phyloP scores from a whole-genome alignment of 202 grass and related monocot genomes.

The Eragrostis tef region DNA sequence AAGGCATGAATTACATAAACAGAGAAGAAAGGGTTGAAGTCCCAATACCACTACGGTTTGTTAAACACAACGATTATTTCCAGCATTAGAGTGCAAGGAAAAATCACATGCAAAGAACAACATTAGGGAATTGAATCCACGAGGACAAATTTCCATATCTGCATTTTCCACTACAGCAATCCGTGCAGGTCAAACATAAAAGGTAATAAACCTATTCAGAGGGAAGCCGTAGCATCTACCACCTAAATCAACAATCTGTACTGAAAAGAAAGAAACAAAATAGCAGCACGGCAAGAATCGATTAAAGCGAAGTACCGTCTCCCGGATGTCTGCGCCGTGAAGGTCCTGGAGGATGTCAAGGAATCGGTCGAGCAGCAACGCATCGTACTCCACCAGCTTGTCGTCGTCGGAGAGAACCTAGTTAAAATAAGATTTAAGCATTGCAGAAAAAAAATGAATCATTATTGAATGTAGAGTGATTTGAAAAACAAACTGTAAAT shows the following conservation, averaged over 20 bases:
- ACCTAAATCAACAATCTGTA: slow-evolving; percentile 23
- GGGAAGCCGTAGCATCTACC: background rate
- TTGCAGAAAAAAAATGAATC: background rate
- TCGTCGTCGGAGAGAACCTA: slow-evolving; percentile 98
- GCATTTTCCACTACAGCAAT: background rate
- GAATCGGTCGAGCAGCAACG: slow-evolving; percentile 86
- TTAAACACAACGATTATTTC: slow-evolving; percentile 1
- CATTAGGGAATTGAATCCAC: background rate
- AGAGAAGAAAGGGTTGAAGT: background rate
- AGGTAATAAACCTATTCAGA: slow-evolving; percentile 7
- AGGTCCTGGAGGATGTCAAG: slow-evolving; percentile 89
- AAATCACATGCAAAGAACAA: background rate
- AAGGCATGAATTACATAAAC: slow-evolving; percentile 1
- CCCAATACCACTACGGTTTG: background rate
- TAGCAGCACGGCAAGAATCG: background rate
- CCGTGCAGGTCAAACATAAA: slow-evolving; percentile 21
- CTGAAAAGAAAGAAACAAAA: background rate
- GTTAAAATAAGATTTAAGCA: slow-evolving; percentile 40
- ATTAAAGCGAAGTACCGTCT: slow-evolving; percentile 58
- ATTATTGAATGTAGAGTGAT: background rate
- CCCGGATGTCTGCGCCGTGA: slow-evolving; percentile 75
- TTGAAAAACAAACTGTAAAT: no score
- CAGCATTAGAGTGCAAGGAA: background rate
- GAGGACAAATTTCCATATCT: background rate
- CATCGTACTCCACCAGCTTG: slow-evolving; percentile 90